phyloP scores from a whole-genome alignment of 1,139 yeast genomes.

The Debaryomycetaceae sp. region DNA sequence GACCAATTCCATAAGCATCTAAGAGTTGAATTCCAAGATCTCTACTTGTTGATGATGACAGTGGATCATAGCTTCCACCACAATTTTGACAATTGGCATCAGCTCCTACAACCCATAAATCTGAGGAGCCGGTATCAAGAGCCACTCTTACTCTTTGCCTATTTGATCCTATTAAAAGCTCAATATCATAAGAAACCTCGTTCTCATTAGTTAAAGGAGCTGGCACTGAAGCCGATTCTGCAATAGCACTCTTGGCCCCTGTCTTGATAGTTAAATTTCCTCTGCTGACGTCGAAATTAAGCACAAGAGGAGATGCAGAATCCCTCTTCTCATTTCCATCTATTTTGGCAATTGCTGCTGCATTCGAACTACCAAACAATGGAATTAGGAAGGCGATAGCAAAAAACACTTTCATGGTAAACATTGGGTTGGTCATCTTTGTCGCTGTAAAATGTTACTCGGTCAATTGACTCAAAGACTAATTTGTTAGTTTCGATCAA shows the following conservation, averaged over 20 bases:
- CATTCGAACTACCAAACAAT: neutral
- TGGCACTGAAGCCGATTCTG: neutral
- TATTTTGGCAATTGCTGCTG: neutral
- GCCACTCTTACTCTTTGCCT: slow-evolving; percentile 15
- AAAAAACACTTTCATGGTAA: neutral
- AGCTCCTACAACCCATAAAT: slow-evolving; percentile 20
- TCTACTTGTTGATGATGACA: slow-evolving; percentile 42
- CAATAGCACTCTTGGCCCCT: too few species aligned
- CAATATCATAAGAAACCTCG: slow-evolving; percentile 1
- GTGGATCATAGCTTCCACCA: slow-evolving; percentile 38
- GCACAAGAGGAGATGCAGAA: neutral
- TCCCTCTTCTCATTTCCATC: neutral
- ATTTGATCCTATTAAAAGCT: slow-evolving; percentile 15
- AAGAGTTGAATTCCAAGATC: slow-evolving; percentile 46
- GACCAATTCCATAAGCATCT: slow-evolving; percentile 31
- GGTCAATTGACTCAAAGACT: too few species aligned
- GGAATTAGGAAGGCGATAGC: neutral
- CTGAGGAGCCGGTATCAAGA: slow-evolving; percentile 31
- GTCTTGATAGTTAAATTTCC: too few species aligned
- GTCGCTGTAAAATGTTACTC: too few species aligned
- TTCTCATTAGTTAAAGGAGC: neutral
- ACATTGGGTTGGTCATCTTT: neutral
- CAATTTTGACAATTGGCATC: neutral
- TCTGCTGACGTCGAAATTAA: too few species aligned
- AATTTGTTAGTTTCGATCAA: too few species aligned